Base-by-base conservation (phyloP, 2,329 filamentous ascomycete genomes). In the Exserohilum rostratum region DNA sequence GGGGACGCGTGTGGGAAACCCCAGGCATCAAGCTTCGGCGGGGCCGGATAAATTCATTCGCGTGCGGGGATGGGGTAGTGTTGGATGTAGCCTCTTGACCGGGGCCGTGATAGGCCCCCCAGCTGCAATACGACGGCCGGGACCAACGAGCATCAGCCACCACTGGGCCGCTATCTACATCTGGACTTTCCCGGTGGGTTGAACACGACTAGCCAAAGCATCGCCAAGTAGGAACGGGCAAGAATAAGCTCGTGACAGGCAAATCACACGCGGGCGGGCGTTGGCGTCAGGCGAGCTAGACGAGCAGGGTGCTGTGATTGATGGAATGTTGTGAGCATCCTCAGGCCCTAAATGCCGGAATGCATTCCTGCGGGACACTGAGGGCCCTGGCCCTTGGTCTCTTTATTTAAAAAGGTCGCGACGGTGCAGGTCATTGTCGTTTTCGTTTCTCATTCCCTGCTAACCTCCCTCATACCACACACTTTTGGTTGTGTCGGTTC, bases 201-300 rank as follows among this genome's bases (percentile, higher is more conserved):
- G 48, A 48, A 57, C 58, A 58, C 58, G 57, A 56, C 65, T 64
- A 64, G 52, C 25, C 57, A 57, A 48, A 56, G 56, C 56, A 51
- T 60, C 51, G 55, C 45, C 53, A 49, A 49, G 57, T 46, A 52
- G 35, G 20, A 58, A 40, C 55, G 51, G 35, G 53, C 53, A 39
- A 46, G 46, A 52, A 57, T 50, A 50, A 58, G 55, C 53, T 58
- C 22, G 46, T 57, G 43, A 57, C 43, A 52, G 55, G 56, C 48
- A 31, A 51, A 55, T 53, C 40, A 31, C 57, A 65, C 58, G 52
- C 37, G 53, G 48, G 42, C 60, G 50, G 49, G 9, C 50, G 49
- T 58, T 48, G 53, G 56, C 53, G 43, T 59, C 43, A 56, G 61
- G 52, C 66, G 59, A 58, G 46, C 38, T 38, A 18, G 45, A 40